Evolutionary conservation across 805 yeast genomes (phyloP).

Genomic region (Martiniozyma abietophila): DNA sequence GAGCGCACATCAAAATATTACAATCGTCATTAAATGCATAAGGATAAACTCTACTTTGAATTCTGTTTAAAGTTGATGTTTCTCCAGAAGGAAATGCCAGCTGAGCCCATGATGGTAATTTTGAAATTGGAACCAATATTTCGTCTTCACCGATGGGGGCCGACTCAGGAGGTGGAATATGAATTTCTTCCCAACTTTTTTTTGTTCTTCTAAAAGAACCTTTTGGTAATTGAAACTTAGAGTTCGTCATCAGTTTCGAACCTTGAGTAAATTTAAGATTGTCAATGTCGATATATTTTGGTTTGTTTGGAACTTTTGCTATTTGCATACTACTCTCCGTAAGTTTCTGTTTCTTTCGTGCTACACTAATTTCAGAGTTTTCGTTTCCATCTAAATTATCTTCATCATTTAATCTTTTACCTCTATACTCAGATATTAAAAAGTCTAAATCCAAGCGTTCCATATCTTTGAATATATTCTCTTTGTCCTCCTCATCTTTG

Average conservation of each 20-base stretch:
- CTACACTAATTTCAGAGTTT: slow-evolving; percentile 1
- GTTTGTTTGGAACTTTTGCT: slow-evolving; percentile 23
- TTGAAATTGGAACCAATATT: slow-evolving; percentile 44
- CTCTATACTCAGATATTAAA: slow-evolving; percentile 35
- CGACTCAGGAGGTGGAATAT: slow-evolving; percentile 75
- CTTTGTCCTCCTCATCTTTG: slow-evolving; percentile 24
- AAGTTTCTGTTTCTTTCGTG: slow-evolving; percentile 9
- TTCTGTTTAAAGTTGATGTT: slow-evolving; percentile 59
- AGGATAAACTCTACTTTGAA: slow-evolving; percentile 79
- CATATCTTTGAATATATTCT: slow-evolving; percentile 37
- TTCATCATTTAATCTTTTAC: slow-evolving; percentile 10
- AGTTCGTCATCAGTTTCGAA: slow-evolving; percentile 52
- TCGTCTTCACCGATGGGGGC: slow-evolving; percentile 26
- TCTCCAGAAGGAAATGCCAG: slow-evolving; percentile 62
- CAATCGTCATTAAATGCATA: slow-evolving; percentile 63
- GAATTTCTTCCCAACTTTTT: slow-evolving; percentile 76
- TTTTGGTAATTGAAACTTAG: slow-evolving; percentile 66
- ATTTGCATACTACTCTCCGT: slow-evolving; percentile 2
- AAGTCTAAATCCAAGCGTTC: slow-evolving; percentile 29
- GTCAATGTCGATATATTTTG: slow-evolving; percentile 55
- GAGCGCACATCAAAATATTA: slow-evolving; percentile 84
- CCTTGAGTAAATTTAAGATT: slow-evolving; percentile 65
- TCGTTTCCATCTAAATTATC: slow-evolving; percentile 5
- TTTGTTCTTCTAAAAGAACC: slow-evolving; percentile 75
- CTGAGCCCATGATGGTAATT: slow-evolving; percentile 77